phyloP scores from a whole-genome alignment of 140 eudicot species.

The Oenanthe javanica region DNA sequence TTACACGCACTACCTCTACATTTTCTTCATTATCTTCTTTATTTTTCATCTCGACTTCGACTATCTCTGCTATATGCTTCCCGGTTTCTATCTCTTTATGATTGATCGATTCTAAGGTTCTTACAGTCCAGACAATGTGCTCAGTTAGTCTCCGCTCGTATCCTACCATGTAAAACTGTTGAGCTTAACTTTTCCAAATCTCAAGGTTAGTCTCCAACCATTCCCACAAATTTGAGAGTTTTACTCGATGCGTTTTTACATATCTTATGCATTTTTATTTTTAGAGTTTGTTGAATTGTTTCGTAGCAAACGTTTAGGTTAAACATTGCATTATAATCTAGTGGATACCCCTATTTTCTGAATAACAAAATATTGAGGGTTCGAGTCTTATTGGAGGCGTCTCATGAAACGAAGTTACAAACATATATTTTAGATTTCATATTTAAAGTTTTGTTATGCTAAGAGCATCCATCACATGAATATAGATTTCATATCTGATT shows the following conservation, averaged over 20 bases:
- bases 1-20: constrained; percentile 50
- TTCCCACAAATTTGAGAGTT: neutral
- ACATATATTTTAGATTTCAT: constrained; percentile 6
- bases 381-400: neutral
- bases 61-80: constrained; percentile 38
- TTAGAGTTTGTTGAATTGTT: neutral
- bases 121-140: constrained; percentile 37
- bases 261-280: neutral
- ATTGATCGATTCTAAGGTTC: constrained; percentile 47
- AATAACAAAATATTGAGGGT: neutral
- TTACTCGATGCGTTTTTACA: neutral
- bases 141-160: constrained; percentile 30
- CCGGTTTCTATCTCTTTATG: constrained; percentile 46
- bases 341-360: neutral
- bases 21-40: constrained; percentile 40
- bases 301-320: neutral
- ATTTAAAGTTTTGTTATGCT: too few relatives aligned
- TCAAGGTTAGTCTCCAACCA: constrained; percentile 16
- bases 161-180: constrained; percentile 29
- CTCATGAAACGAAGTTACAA: neutral
- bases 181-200: constrained; percentile 46
- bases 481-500: too few relatives aligned
- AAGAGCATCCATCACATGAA: too few relatives aligned
- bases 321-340: neutral
- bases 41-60: constrained; percentile 30